These are phyloP conservation scores for Trametes cubensis DNA, from an alignment of 768 basidiomycete genomes.

Conservation along the genomic window DNA sequence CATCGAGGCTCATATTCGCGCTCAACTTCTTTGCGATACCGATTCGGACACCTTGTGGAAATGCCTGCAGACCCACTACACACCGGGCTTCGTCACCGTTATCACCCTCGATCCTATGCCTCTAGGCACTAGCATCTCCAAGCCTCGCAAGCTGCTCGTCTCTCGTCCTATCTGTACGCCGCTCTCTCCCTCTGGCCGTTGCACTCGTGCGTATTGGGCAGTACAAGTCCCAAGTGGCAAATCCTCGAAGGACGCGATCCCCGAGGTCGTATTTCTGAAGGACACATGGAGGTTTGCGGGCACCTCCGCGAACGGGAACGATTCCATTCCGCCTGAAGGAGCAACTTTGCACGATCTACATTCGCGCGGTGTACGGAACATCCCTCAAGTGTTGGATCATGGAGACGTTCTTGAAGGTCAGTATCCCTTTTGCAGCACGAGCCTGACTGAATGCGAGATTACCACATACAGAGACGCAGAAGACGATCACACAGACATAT, in stretches of 20 bases:
- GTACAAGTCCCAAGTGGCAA: neutral
- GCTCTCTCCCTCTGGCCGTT: neutral
- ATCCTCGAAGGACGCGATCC: neutral
- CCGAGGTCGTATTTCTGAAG: constrained; percentile 10
- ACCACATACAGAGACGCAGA: neutral
- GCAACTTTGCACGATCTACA: neutral
- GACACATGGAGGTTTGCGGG: constrained; percentile 18
- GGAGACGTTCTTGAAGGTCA: no score
- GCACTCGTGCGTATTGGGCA: constrained; percentile 19
- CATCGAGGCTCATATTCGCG: neutral
- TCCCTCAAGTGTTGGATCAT: neutral
- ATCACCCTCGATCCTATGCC: neutral
- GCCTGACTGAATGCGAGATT: no score
- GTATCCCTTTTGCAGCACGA: no score
- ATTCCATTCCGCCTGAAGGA: neutral
- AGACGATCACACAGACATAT: neutral
- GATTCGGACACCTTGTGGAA: neutral
- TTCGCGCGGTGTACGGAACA: constrained; percentile 5
- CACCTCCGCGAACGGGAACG: neutral
- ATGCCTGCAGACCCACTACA: constrained; percentile 11
- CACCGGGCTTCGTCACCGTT: neutral
- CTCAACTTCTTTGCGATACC: neutral
- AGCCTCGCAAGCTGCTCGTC: neutral
- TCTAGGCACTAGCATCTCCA: neutral
- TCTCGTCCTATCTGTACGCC: constrained; percentile 12